These are phyloP conservation scores for Striga hermonthica DNA, from an alignment of 305 asterid species.

Conservation along the genomic window DNA sequence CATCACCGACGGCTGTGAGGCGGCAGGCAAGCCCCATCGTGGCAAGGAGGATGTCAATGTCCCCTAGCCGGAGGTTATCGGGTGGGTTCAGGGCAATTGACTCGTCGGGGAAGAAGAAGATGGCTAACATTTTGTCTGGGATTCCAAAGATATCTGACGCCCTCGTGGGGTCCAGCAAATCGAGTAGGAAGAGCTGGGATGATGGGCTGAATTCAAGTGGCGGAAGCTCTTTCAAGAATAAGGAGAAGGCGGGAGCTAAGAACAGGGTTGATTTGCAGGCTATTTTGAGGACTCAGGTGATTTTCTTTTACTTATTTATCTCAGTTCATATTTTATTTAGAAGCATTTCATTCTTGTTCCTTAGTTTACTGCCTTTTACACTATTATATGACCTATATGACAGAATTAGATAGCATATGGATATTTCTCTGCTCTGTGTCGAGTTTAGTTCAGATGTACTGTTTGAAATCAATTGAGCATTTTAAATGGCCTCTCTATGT, in stretches of 20 bases:
- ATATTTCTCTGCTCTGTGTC: not conserved
- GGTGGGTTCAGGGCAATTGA: slow-evolving; percentile 61
- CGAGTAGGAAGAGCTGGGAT: slow-evolving; percentile 82
- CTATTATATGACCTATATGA: not conserved
- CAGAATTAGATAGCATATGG: not conserved
- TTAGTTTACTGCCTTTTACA: too few relatives aligned
- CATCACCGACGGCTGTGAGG: slow-evolving; percentile 66
- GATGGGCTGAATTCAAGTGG: slow-evolving; percentile 50
- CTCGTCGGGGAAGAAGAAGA: slow-evolving; percentile 75
- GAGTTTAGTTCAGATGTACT: slow-evolving; percentile 5
- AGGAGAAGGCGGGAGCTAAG: slow-evolving; percentile 47
- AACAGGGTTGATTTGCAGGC: slow-evolving; percentile 72
- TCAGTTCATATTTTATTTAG: not conserved
- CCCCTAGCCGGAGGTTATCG: slow-evolving; percentile 78
- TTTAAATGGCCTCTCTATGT: slow-evolving; percentile 1
- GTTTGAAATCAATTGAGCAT: slow-evolving; percentile 5
- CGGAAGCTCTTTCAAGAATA: slow-evolving; percentile 49
- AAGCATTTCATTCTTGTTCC: not conserved
- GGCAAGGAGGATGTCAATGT: slow-evolving; percentile 73
- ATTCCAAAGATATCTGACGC: slow-evolving; percentile 73
- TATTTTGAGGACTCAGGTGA: slow-evolving; percentile 87
- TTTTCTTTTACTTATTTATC: not conserved
- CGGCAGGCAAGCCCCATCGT: slow-evolving; percentile 74
- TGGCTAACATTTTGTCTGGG: slow-evolving; percentile 62
- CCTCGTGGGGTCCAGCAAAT: slow-evolving; percentile 50